These are phyloP conservation scores for Amyloporia xantha DNA, from an alignment of 768 basidiomycete genomes.

Conservation along the genomic window DNA sequence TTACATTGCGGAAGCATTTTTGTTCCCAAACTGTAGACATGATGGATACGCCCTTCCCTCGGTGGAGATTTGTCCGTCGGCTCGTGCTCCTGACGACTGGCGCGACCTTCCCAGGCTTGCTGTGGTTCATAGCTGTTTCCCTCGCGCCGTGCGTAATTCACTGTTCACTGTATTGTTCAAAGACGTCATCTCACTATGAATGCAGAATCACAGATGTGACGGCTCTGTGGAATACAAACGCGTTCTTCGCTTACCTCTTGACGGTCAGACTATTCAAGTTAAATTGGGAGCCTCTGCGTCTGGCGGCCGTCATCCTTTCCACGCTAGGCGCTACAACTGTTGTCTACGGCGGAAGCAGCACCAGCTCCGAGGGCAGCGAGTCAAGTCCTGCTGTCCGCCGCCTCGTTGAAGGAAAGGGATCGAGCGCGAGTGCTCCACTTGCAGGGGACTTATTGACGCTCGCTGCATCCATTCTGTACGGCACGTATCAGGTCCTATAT, in stretches of 20 bases:
- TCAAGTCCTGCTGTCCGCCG: background rate
- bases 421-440: conserved; percentile 44
- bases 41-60: conserved; percentile 18
- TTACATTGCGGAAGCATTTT: conserved; percentile 36
- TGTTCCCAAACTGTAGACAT: background rate
- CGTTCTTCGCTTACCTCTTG: conserved; percentile 88
- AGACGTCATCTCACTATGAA: background rate
- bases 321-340: conserved; percentile 75
- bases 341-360: conserved; percentile 64
- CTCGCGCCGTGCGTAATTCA: conserved; percentile 57
- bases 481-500: conserved; percentile 80
- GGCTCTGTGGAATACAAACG: conserved; percentile 76
- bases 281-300: conserved; percentile 54
- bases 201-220: conserved; percentile 78
- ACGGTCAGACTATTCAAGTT: conserved; percentile 63
- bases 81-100: conserved; percentile 40
- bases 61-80: conserved; percentile 29
- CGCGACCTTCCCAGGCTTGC: conserved; percentile 54
- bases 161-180: background rate
- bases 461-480: conserved; percentile 63
- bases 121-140: conserved; percentile 73
- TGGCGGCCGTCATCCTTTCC: conserved; percentile 73
- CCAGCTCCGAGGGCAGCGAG: conserved; percentile 4
- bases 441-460: conserved; percentile 73
- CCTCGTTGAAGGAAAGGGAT: background rate